These are phyloP conservation scores for Pyrenophora tritici-repentis DNA, from an alignment of 2,329 filamentous ascomycete species.

Conservation along the genomic window DNA sequence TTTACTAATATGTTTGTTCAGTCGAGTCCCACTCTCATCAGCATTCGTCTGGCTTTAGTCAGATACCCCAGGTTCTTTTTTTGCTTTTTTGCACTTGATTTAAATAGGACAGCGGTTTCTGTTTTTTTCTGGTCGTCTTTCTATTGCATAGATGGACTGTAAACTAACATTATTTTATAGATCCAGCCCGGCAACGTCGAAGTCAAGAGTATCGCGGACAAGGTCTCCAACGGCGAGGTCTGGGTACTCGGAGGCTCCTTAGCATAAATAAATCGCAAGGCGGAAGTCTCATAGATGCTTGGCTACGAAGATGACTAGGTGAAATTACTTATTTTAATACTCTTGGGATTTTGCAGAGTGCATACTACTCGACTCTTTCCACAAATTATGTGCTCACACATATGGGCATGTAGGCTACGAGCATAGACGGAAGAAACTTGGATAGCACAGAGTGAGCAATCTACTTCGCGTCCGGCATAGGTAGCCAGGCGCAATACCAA, in stretches of 20 bases:
- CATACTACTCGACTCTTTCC: neutral
- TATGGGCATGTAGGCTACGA: too few species aligned
- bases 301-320: neutral
- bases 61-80: slow-evolving; percentile 33
- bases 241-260: slow-evolving; percentile 73
- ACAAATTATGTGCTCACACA: neutral
- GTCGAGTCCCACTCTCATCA: slow-evolving; percentile 50
- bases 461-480: too few species aligned
- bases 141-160: neutral
- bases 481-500: too few species aligned
- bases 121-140: neutral
- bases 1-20: too few species aligned
- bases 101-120: too few species aligned
- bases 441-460: too few species aligned
- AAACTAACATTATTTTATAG: slow-evolving; percentile 46
- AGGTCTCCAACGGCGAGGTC: slow-evolving; percentile 86
- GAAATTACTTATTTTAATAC: neutral
- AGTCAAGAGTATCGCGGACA: slow-evolving; percentile 73
- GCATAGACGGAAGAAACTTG: too few species aligned
- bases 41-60: slow-evolving; percentile 34
- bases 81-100: slow-evolving; percentile 5
- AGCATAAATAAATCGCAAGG: slow-evolving; percentile 31
- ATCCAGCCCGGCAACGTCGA: slow-evolving; percentile 81
- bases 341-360: neutral
- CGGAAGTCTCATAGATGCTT: neutral